Evolutionary conservation across 1,284 basidiomycete genomes (phyloP).

Genomic region (Gymnopus androsaceus): DNA sequence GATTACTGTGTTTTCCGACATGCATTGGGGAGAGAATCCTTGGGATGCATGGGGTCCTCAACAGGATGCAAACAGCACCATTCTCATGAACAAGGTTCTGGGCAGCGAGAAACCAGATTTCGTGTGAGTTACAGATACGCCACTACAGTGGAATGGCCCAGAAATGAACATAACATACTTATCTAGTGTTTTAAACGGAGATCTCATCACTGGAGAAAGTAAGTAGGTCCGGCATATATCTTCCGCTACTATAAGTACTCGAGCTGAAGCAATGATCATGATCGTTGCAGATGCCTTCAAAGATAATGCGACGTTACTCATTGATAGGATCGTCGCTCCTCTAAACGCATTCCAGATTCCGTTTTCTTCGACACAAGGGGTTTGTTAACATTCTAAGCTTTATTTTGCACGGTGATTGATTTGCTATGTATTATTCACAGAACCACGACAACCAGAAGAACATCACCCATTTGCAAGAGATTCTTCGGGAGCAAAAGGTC

Average conservation of each 20-base stretch:
- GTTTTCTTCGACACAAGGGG: constrained; percentile 61
- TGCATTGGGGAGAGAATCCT: constrained; percentile 71
- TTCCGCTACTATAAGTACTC: too few relatives aligned
- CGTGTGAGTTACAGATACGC: constrained; percentile 52
- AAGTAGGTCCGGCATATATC: constrained; percentile 22
- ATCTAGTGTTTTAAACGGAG: constrained; percentile 60
- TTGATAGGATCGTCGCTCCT: constrained; percentile 52
- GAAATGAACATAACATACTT: background rate
- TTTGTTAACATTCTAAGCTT: constrained; percentile 30
- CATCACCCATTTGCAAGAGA: constrained; percentile 64
- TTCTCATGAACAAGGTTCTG: constrained; percentile 56
- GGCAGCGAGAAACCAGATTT: constrained; percentile 60
- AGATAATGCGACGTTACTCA: constrained; percentile 52
- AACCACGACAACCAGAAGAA: constrained; percentile 73
- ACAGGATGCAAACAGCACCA: constrained; percentile 59
- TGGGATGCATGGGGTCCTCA: constrained; percentile 66
- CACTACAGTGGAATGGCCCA: constrained; percentile 1
- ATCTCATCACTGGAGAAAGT: constrained; percentile 71
- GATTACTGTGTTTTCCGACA: constrained; percentile 66
- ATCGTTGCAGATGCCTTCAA: constrained; percentile 69
- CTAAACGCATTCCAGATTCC: constrained; percentile 48
- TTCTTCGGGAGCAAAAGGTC: constrained; percentile 52
- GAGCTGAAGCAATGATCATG: too few relatives aligned
- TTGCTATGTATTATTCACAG: constrained; percentile 32
- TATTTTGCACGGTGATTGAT: background rate